A percentile compares a stretch with the other conserved stretches of the same genome.
phyloP scores from a whole-genome alignment of 148 eudicot genomes.

The Pharnaceum exiguum region DNA sequence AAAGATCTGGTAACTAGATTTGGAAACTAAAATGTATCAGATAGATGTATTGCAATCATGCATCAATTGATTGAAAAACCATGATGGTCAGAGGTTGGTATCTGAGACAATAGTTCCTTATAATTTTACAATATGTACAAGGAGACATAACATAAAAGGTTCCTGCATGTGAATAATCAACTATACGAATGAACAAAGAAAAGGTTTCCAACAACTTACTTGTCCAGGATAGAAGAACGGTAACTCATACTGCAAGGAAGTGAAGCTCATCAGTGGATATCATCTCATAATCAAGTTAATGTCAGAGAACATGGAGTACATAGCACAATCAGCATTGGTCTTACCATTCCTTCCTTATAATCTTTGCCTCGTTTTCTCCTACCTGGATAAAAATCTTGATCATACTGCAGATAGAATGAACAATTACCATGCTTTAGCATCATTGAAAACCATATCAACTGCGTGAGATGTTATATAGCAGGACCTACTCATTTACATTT shows the following conservation, averaged over 20 bases:
- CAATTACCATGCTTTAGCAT: slow-evolving; percentile 9
- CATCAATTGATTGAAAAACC: background rate
- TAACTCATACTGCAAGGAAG: slow-evolving; percentile 81
- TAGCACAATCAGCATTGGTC: slow-evolving; percentile 3
- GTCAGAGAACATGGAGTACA: slow-evolving; percentile 2
- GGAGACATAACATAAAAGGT: background rate
- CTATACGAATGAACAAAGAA: background rate
- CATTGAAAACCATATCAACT: slow-evolving; percentile 1
- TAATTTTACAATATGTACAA: background rate
- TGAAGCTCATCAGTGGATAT: slow-evolving; percentile 17
- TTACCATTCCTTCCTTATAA: slow-evolving; percentile 94
- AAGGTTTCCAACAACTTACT: slow-evolving; percentile 43
- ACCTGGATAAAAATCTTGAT: slow-evolving; percentile 96
- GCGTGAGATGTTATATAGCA: slow-evolving; percentile 1
- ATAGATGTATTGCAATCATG: background rate
- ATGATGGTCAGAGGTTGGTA: background rate
- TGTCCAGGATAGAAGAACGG: slow-evolving; percentile 99
- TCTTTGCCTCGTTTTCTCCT: slow-evolving; percentile 98
- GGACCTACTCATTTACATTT: no score
- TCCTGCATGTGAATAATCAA: background rate
- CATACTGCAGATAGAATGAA: slow-evolving; percentile 47
- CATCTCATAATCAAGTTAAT: slow-evolving; percentile 1
- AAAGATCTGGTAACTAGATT: background rate
- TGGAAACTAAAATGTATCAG: background rate
- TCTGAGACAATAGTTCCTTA: no score